Conservation (phyloP, 805 yeast species). For the Hanseniaspora occidentalis region DNA sequence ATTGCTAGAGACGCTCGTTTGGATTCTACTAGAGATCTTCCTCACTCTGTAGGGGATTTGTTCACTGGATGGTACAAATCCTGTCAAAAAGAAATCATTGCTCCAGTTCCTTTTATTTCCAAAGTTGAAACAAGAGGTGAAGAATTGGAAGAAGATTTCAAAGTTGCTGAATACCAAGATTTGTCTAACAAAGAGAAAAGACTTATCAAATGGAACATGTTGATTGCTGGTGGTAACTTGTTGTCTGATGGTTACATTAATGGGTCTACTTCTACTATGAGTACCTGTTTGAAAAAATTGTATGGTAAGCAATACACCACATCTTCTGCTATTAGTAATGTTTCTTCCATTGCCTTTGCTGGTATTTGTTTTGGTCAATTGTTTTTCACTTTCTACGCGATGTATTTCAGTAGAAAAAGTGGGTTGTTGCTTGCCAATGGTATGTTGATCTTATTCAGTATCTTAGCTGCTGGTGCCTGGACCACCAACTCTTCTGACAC, state of each 20-base stretch:
- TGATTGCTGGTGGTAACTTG: too few relatives aligned
- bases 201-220: too few relatives aligned
- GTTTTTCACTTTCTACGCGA: slow-evolving; percentile 67
- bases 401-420: slow-evolving; percentile 62
- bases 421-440: slow-evolving; percentile 74
- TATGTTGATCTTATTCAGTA: slow-evolving; percentile 63
- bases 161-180: not conserved
- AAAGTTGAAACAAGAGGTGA: too few relatives aligned
- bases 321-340: slow-evolving; percentile 64
- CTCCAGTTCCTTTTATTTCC: too few relatives aligned
- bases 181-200: too few relatives aligned
- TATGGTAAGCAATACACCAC: slow-evolving; percentile 51
- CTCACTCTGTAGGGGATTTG: slow-evolving; percentile 27
- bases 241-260: slow-evolving; percentile 91
- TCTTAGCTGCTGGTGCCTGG: slow-evolving; percentile 78
- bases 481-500: slow-evolving; percentile 38
- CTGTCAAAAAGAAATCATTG: too few relatives aligned
- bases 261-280: slow-evolving; percentile 68
- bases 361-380: slow-evolving; percentile 88
- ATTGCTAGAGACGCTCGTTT: too few relatives aligned
- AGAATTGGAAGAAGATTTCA: too few relatives aligned
- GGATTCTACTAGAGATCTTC: slow-evolving; percentile 44
- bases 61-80: slow-evolving; percentile 1
- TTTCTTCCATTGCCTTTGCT: slow-evolving; percentile 77
- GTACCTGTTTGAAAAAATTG: slow-evolving; percentile 55